phyloP scores from a whole-genome alignment of 139 green algal genomes.

The Nannochloris sp. region DNA sequence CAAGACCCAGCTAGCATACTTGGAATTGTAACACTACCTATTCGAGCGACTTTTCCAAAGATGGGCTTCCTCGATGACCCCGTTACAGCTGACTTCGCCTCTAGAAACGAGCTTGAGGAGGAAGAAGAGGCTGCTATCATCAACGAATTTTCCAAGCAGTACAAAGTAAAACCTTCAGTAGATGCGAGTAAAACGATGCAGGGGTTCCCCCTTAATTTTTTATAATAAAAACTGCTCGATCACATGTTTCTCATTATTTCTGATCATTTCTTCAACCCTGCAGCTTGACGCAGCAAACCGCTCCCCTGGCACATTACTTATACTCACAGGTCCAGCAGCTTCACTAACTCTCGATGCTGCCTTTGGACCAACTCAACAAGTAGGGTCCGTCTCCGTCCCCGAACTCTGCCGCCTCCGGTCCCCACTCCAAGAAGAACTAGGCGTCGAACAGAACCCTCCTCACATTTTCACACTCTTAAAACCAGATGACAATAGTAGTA shows the following conservation, averaged over 20 bases:
- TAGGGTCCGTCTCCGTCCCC: conserved; percentile 4
- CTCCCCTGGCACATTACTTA: not conserved
- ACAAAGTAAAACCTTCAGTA: not conserved
- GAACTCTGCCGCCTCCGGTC: conserved; percentile 10
- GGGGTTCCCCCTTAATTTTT: too few species aligned
- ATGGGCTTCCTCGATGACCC: conserved; percentile 29
- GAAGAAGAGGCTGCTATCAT: conserved; percentile 11
- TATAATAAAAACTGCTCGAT: too few species aligned
- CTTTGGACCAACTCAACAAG: not conserved
- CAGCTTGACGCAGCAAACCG: not conserved
- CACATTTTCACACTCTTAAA: conserved; percentile 9
- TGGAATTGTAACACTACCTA: too few species aligned
- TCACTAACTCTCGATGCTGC: not conserved
- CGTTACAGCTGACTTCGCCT: conserved; percentile 23
- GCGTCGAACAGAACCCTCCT: not conserved
- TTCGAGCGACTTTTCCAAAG: too few species aligned
- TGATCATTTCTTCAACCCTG: not conserved
- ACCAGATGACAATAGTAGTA: not conserved
- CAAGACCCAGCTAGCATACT: too few species aligned
- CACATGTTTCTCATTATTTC: not conserved
- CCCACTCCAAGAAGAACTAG: conserved; percentile 9
- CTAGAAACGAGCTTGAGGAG: conserved; percentile 13
- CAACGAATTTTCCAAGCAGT: conserved; percentile 7
- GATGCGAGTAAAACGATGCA: too few species aligned
- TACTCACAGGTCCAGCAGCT: not conserved